A percentile compares a stretch with the other conserved stretches of the same genome.
phyloP scores from a whole-genome alignment of 495 filamentous ascomycete genomes.

The Tuber brumale region DNA sequence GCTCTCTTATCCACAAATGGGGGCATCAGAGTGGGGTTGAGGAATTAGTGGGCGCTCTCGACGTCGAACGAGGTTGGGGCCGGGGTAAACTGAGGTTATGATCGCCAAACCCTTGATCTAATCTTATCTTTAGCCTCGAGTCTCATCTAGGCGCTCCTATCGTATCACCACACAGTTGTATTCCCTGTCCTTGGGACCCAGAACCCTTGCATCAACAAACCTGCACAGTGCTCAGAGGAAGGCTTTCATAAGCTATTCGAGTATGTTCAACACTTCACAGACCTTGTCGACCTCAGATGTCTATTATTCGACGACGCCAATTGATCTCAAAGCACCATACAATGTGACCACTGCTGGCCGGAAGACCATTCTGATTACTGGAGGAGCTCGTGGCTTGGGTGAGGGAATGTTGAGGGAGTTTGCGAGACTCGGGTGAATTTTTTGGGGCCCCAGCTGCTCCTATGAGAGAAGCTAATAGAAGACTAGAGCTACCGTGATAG shows the following conservation, averaged over 20 bases:
- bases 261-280: not conserved
- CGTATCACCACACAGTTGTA: not conserved
- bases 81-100: not conserved
- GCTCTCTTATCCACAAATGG: not conserved
- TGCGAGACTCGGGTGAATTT: constrained; percentile 41
- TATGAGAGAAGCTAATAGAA: constrained; percentile 4
- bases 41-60: not conserved
- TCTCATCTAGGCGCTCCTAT: not conserved
- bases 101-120: not conserved
- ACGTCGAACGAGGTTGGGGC: not conserved
- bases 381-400: constrained; percentile 50
- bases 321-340: constrained; percentile 22
- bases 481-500: constrained; percentile 47
- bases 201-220: not conserved
- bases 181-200: not conserved
- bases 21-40: not conserved
- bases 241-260: constrained; percentile 3
- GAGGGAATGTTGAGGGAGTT: constrained; percentile 46
- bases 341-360: constrained; percentile 21
- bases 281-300: constrained; percentile 18
- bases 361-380: constrained; percentile 51
- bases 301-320: constrained; percentile 22
- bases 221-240: not conserved
- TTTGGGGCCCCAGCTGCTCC: not conserved
- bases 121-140: not conserved